Evolutionary conservation across 192 early-diverging fungal species (phyloP).

Genomic region (Linnemannia hyalina): DNA sequence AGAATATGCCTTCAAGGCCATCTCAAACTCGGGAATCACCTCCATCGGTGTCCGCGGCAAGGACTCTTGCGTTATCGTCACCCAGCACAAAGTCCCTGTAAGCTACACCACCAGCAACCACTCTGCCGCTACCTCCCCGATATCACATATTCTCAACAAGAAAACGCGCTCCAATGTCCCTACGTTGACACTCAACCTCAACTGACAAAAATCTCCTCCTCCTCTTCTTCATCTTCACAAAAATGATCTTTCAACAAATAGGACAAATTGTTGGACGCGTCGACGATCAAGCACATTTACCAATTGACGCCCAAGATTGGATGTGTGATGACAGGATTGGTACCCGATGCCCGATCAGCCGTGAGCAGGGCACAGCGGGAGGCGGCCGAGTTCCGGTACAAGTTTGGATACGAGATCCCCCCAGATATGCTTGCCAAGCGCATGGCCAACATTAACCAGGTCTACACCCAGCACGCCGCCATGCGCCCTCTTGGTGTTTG

Average conservation of each 20-base stretch:
- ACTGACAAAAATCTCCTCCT: neutral
- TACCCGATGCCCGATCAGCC: constrained; percentile 95
- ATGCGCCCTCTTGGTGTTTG: constrained; percentile 98
- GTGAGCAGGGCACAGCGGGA: constrained; percentile 94
- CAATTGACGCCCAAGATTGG: constrained; percentile 93
- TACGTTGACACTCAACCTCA: neutral
- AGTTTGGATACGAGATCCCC: constrained; percentile 98
- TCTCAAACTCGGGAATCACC: constrained; percentile 95
- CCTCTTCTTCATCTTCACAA: neutral
- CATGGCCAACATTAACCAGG: constrained; percentile 98
- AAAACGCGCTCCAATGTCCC: neutral
- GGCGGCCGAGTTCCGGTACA: constrained; percentile 98
- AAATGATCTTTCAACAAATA: constrained; percentile 23
- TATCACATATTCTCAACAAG: neutral
- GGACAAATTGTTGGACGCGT: constrained; percentile 97
- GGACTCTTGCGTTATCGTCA: constrained; percentile 94
- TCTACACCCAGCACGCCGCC: constrained; percentile 99
- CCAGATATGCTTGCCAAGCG: constrained; percentile 97
- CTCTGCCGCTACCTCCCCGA: neutral
- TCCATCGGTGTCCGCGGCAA: constrained; percentile 96
- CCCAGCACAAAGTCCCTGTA: constrained; percentile 97
- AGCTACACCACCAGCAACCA: neutral
- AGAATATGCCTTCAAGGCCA: constrained; percentile 99
- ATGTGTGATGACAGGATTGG: constrained; percentile 98
- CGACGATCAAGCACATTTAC: constrained; percentile 94